These are phyloP conservation scores for Monascus ruber DNA, from an alignment of 2,329 filamentous ascomycete species.

Conservation along the genomic window DNA sequence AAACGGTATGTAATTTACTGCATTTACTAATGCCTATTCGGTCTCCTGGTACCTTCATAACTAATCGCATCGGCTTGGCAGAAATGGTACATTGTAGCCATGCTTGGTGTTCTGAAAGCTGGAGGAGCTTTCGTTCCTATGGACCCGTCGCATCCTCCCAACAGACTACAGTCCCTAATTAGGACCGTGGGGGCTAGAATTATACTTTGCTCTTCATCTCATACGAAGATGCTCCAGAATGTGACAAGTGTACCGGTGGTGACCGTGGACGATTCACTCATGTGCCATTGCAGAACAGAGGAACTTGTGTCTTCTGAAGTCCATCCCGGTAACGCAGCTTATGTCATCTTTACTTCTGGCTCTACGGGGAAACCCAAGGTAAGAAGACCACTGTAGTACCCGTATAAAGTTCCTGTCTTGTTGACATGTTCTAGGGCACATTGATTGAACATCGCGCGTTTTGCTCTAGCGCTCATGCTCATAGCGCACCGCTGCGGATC, in stretches of 20 bases:
- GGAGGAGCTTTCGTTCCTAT: constrained; percentile 32
- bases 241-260: constrained; percentile 12
- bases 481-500: constrained; percentile 41
- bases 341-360: constrained; percentile 50
- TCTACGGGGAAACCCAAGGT: constrained; percentile 45
- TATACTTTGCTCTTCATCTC: constrained; percentile 21
- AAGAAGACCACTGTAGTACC: constrained; percentile 1
- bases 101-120: constrained; percentile 32
- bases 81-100: constrained; percentile 33
- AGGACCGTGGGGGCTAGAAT: constrained; percentile 21
- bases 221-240: constrained; percentile 9
- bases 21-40: background rate
- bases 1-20: constrained; percentile 21
- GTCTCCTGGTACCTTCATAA: background rate
- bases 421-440: constrained; percentile 36
- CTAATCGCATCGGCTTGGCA: constrained; percentile 1
- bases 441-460: constrained; percentile 51
- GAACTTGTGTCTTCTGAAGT: constrained; percentile 13
- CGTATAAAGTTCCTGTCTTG: background rate
- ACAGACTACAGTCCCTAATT: constrained; percentile 24
- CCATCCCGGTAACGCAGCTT: constrained; percentile 29
- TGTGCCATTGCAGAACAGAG: constrained; percentile 9
- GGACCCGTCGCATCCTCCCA: constrained; percentile 28
- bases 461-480: constrained; percentile 43
- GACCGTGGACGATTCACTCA: constrained; percentile 16